These are phyloP conservation scores for Candida dajiaensis DNA, from an alignment of 805 yeast genomes.

Conservation along the genomic window DNA sequence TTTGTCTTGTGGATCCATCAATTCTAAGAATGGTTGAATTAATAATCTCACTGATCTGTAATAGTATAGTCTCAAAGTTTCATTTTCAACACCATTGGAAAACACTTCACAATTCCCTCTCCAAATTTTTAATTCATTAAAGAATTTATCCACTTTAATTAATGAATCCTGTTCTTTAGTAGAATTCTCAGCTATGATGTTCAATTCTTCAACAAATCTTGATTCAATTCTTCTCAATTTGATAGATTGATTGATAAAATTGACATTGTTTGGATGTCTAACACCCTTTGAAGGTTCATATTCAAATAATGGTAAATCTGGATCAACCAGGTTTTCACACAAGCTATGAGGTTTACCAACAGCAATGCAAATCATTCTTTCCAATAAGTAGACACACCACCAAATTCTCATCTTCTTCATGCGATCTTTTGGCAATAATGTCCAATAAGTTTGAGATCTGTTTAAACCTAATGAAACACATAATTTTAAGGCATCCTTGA, in stretches of 20 bases:
- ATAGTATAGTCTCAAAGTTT: constrained; percentile 52
- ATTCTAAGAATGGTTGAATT: constrained; percentile 59
- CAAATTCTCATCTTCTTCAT: constrained; percentile 47
- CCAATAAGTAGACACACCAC: constrained; percentile 61
- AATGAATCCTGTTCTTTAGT: constrained; percentile 32
- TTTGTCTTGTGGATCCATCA: constrained; percentile 54
- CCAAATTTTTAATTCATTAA: constrained; percentile 54
- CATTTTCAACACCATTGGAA: constrained; percentile 47
- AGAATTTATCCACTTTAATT: constrained; percentile 44
- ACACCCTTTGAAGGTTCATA: constrained; percentile 33
- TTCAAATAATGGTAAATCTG: constrained; percentile 44
- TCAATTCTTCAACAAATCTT: constrained; percentile 45
- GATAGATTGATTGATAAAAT: constrained; percentile 51
- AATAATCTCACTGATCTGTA: constrained; percentile 53
- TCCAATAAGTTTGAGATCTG: constrained; percentile 30
- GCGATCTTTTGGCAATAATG: constrained; percentile 20
- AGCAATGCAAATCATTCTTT: constrained; percentile 55
- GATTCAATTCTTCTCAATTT: constrained; percentile 55
- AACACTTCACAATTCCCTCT: constrained; percentile 45
- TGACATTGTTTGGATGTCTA: constrained; percentile 15
- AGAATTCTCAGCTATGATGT: constrained; percentile 27
- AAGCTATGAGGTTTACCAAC: constrained; percentile 53
- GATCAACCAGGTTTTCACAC: constrained; percentile 44
- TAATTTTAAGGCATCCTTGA: constrained; percentile 45
- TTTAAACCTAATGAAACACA: constrained; percentile 35